Evolutionary conservation across 2,329 filamentous ascomycete species (phyloP).

Genomic region (Dothiorella sarmentorum): DNA sequence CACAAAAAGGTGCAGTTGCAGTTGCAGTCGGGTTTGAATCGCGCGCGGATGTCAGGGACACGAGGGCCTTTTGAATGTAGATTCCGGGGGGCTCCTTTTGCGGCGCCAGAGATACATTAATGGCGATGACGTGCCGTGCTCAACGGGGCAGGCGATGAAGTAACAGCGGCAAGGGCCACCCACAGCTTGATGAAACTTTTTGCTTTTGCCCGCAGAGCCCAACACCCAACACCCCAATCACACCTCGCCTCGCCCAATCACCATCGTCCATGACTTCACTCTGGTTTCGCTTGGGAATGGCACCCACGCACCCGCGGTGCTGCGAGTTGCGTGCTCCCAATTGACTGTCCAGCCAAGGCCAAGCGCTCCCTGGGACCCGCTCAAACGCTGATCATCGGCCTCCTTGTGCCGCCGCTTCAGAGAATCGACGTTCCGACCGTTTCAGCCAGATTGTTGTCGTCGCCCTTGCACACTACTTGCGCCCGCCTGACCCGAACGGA

Average conservation of each 20-base stretch:
- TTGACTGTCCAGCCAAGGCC: neutral
- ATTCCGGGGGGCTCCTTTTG: neutral
- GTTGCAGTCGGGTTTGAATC: neutral
- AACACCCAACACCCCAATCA: too few species aligned
- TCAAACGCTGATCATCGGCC: constrained; percentile 10
- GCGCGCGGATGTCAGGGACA: neutral
- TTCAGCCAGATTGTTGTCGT: too few species aligned
- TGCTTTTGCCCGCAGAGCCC: too few species aligned
- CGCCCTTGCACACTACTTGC: too few species aligned
- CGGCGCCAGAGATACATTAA: constrained; percentile 13
- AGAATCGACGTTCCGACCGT: neutral
- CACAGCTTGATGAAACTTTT: too few species aligned
- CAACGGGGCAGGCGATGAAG: constrained; percentile 11
- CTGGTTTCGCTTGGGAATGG: too few species aligned
- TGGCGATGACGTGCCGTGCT: constrained; percentile 12
- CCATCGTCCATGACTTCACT: constrained; percentile 5
- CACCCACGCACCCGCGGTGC: too few species aligned
- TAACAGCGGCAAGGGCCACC: neutral
- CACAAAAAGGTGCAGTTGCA: constrained; percentile 75
- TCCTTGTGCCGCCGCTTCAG: neutral
- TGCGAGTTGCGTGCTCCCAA: too few species aligned
- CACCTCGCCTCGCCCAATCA: too few species aligned
- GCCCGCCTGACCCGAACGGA: neutral
- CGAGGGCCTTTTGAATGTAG: neutral
- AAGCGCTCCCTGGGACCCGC: neutral